phyloP scores from a whole-genome alignment of 2,329 filamentous ascomycete genomes.

The Sordariomycetes sp. region DNA sequence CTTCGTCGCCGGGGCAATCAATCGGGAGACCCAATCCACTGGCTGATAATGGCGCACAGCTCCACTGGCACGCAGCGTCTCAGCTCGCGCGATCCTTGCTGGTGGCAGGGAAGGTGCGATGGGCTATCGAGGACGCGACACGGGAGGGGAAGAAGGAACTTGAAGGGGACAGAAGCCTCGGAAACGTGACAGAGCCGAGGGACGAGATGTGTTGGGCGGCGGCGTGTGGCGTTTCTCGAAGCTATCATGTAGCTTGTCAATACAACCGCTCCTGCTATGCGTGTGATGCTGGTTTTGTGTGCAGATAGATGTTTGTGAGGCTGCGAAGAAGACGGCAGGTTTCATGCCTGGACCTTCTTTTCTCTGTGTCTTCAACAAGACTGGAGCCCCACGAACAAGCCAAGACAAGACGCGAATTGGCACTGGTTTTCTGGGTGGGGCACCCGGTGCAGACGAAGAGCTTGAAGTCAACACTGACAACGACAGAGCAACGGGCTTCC shows the following conservation, averaged over 20 bases:
- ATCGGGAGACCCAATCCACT: not conserved
- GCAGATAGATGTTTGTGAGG: not conserved
- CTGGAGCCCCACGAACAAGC: not conserved
- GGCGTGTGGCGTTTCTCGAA: too few relatives aligned
- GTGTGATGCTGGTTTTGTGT: not conserved
- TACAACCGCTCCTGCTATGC: too few relatives aligned
- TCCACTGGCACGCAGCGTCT: not conserved
- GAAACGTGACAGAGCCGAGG: not conserved
- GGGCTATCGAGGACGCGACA: not conserved
- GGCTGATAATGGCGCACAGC: not conserved
- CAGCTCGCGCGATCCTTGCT: too few relatives aligned
- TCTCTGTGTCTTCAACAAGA: too few relatives aligned
- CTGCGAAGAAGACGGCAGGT: not conserved
- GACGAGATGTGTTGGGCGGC: too few relatives aligned
- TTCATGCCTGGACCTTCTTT: not conserved
- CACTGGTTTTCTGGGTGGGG: slow-evolving; percentile 7
- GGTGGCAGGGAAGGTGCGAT: not conserved
- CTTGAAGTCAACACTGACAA: slow-evolving; percentile 42
- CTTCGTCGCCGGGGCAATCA: not conserved
- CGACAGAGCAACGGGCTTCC: slow-evolving; percentile 40
- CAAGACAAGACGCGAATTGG: slow-evolving; percentile 6
- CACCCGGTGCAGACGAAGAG: not conserved
- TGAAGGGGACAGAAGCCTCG: not conserved
- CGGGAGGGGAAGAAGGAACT: too few relatives aligned
- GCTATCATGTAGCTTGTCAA: too few relatives aligned